Conservation (phyloP, 148 eudicot species). For the Dianthus caryophyllus region DNA sequence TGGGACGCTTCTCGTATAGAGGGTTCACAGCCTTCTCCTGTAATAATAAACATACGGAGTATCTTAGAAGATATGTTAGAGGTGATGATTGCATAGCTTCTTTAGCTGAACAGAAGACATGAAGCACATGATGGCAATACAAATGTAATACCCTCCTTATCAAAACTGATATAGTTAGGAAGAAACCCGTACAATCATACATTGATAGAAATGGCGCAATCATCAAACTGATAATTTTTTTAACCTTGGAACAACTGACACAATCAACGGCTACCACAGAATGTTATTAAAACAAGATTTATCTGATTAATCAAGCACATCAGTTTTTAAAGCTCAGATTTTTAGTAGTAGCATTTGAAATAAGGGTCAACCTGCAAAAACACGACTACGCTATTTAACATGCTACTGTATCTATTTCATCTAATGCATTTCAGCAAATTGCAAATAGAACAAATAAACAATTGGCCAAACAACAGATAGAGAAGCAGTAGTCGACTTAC, state of each 20-base stretch:
- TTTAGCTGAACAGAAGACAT: background rate
- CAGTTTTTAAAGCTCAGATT: background rate
- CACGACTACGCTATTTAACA: too few relatives aligned
- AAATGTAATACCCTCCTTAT: background rate
- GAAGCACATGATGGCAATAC: background rate
- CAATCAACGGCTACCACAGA: too few relatives aligned
- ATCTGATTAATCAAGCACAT: background rate
- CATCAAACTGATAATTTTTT: background rate
- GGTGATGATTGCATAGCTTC: background rate
- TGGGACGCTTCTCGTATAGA: slow-evolving; percentile 53
- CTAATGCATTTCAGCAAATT: too few relatives aligned
- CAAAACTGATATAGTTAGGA: too few relatives aligned
- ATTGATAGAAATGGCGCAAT: background rate
- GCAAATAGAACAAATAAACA: background rate
- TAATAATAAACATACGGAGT: background rate
- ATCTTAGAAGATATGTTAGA: background rate
- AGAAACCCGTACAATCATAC: background rate
- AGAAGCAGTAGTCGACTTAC: slow-evolving; percentile 15
- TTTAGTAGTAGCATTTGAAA: background rate
- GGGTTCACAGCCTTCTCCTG: slow-evolving; percentile 61
- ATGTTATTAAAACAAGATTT: background rate
- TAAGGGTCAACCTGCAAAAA: too few relatives aligned
- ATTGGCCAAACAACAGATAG: background rate
- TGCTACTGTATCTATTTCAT: too few relatives aligned
- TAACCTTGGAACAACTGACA: too few relatives aligned